A percentile compares a stretch with the other conserved stretches of the same genome.
These are phyloP conservation scores for Suillus luteus DNA, from an alignment of 768 basidiomycete species.

Conservation along the genomic window DNA sequence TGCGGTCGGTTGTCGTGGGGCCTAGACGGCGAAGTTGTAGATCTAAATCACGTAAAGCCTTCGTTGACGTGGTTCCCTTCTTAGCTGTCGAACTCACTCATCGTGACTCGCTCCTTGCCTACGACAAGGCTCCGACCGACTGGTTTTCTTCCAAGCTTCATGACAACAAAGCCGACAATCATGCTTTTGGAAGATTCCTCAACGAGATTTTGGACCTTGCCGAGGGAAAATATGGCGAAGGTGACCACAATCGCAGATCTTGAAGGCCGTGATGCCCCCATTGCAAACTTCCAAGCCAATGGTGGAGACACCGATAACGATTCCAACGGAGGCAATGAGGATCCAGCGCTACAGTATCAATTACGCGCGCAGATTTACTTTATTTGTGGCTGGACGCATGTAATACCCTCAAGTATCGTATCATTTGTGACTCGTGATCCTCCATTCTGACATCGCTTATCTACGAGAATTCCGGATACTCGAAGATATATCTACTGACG, in stretches of 20 bases:
- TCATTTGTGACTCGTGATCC: background rate
- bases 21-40: background rate
- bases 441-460: background rate
- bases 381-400: background rate
- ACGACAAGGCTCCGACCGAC: background rate
- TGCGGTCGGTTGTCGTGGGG: background rate
- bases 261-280: background rate
- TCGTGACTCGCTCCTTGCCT: background rate
- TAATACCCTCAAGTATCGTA: background rate
- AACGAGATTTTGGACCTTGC: background rate
- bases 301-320: background rate
- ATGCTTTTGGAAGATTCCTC: background rate
- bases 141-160: background rate
- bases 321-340: background rate
- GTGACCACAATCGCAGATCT: conserved; percentile 1
- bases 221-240: background rate
- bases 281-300: background rate
- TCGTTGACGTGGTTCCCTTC: background rate
- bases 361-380: background rate
- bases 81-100: background rate
- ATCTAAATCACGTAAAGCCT: background rate
- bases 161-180: background rate
- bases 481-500: background rate
- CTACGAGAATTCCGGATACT: background rate
- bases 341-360: background rate